Evolutionary conservation across 371 early-diverging fungal species (phyloP), one percentile per base, ranked within the genome.

Genomic region (Phascolomyces articulosus): DNA sequence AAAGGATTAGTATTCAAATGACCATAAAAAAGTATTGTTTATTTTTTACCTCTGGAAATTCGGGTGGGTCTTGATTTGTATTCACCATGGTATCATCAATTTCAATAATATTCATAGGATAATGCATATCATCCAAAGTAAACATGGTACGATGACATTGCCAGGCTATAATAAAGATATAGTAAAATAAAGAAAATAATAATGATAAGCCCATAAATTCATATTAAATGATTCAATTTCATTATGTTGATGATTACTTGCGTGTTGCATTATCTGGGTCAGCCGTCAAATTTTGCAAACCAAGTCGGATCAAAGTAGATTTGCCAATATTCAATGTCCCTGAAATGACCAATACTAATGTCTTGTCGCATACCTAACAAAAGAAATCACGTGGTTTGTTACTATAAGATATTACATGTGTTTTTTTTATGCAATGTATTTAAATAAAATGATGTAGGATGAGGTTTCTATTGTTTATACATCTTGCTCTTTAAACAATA

Each of bases 291-390:
- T 71, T 60, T 58, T 74, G 69, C 47, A 72, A 47, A 16, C 74
- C 77, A 40, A 74, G 61, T 31, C 68, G 64, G 29, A 79, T 79
- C 49, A 79, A 57, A 3, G 79, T 72, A 24, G 80, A 74, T 51
- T 77, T 79, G 44, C 77, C 80, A 44, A 77, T 59, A 53, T 77
- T 74, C 23, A 64, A 29, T 15, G 69, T 64, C 6, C 80, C 80
- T 59, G 64, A 61, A 47, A 79, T 69, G 28, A 70, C 72, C 53
- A 79, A 59, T 4, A 70, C 69, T 40, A 72, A 27, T 18, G 70
- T 64, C 49, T 56, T 68, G 47, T 63, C 34, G 55, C 31, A 61
- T 18, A 24, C 38, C 57, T 40, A 38, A 21, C 34, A 44, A 15
- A 16, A 4, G 16, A 44, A 13, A 15, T 13, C 16, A 8, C n/a